Base-by-base conservation (phyloP, 2,329 filamentous ascomycete species). In the Aspergillus carbonarius region DNA sequence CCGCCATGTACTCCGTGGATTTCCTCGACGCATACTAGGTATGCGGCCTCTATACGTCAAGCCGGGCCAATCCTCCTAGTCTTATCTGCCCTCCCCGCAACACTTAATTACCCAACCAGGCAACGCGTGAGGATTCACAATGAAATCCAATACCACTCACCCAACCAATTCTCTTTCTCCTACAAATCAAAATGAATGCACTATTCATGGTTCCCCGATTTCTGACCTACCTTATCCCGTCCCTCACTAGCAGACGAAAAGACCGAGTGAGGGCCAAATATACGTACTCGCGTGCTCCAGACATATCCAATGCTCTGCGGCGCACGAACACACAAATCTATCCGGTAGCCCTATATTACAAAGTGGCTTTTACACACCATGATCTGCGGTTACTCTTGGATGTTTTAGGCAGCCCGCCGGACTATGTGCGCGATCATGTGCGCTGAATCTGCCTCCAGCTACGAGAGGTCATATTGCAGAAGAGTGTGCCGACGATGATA, bases 251-350 rank as follows among this genome's bases (percentile, higher is more conserved):
- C 9, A 35, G 5, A 35, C 9, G 2, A 35, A n/a, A 15, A 35
- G 34, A 35, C 12, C 9, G 9, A 35, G 49, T 54, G 17, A 42
- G 46, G 20, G 9, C 23, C 32, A 56, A 32, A 50, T 55, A 57
- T 5, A 57, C 40, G 18, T 60, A 60, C 39, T 46, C 34, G 5
- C 58, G 42, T 13, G 49, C 8, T 8, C 58, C 55, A 40, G 9
- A 20, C 10, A 4, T 9, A 4, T 46, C 30, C 18, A 23, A 55
- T 8, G 44, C 51, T 5, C 51, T 60, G 2, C 46, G 58, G 2
- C 39, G 27, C 9, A 55, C 59, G 27, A 52, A 47, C 51, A 46
- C n/a, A 12, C 37, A 58, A 5, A 60, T 60, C 4, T 58, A 60
- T 18, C 17, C n/a, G 12, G 59, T 58, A 52, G 59, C 51, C 6